phyloP scores from a whole-genome alignment of 371 early-diverging fungal species.

The Mortierella sp. region DNA sequence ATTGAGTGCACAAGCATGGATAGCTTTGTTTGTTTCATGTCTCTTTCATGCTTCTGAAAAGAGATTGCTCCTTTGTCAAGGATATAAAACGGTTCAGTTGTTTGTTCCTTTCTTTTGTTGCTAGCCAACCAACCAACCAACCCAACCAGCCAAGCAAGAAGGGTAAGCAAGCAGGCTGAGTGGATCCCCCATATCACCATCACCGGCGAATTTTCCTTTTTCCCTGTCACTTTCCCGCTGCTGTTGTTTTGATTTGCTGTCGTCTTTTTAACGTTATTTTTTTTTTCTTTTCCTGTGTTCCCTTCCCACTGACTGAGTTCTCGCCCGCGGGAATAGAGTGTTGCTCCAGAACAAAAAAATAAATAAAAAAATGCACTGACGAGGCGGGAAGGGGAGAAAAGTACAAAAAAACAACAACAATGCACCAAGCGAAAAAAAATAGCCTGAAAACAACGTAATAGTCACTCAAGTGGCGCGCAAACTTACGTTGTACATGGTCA shows the following conservation, averaged over 20 bases:
- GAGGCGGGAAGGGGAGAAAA: not conserved
- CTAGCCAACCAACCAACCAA: not conserved
- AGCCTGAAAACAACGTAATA: not conserved
- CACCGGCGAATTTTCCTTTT: conserved; percentile 8
- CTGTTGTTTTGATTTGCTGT: conserved; percentile 5
- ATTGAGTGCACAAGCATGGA: not conserved
- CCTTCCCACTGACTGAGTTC: not conserved
- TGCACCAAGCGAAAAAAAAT: not conserved
- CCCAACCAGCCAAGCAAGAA: no score
- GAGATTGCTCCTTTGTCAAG: no score
- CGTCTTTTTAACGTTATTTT: conserved; percentile 12
- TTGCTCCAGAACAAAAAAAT: conserved; percentile 3
- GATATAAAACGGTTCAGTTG: no score
- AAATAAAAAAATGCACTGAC: conserved; percentile 3
- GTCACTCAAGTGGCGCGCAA: not conserved
- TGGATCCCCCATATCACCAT: not conserved
- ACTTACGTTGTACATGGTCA: conserved; percentile 86
- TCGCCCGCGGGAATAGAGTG: conserved; percentile 17
- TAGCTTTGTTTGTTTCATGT: not conserved
- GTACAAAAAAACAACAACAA: not conserved
- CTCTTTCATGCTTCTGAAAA: not conserved
- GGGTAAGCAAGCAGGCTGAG: no score
- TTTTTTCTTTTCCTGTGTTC: not conserved
- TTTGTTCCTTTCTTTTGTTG: not conserved
- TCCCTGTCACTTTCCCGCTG: not conserved